These are phyloP conservation scores for Orobanche coerulescens DNA, from an alignment of 257 asterid species.

Conservation along the genomic window DNA sequence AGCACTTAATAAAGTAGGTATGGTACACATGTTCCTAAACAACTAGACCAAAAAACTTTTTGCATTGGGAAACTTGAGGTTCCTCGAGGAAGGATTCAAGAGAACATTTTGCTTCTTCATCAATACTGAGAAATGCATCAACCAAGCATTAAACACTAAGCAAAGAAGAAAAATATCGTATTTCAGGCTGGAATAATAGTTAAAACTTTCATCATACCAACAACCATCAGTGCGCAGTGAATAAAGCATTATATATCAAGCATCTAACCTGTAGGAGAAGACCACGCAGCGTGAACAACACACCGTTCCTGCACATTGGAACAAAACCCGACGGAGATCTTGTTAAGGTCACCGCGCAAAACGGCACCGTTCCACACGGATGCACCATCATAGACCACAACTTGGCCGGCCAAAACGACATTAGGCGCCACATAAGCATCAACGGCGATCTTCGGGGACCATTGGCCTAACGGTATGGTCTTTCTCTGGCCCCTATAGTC, in stretches of 20 bases:
- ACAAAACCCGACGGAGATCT: slow-evolving; percentile 68
- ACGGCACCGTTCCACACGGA: slow-evolving; percentile 86
- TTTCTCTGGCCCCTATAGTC: slow-evolving; percentile 76
- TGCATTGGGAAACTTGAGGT: too few species aligned
- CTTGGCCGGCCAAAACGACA: slow-evolving; percentile 82
- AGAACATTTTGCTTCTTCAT: too few species aligned
- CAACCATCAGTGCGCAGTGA: not conserved
- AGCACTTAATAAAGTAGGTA: not conserved
- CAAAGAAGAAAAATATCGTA: not conserved
- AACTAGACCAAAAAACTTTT: too few species aligned
- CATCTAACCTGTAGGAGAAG: slow-evolving; percentile 62
- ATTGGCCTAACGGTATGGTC: slow-evolving; percentile 69
- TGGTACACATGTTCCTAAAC: not conserved
- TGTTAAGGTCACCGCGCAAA: slow-evolving; percentile 68
- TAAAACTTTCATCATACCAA: not conserved
- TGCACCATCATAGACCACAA: slow-evolving; percentile 70
- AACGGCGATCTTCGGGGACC: slow-evolving; percentile 75
- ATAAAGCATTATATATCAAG: not conserved
- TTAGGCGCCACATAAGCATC: slow-evolving; percentile 87
- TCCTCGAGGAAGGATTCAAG: too few species aligned
- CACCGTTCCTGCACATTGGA: slow-evolving; percentile 72
- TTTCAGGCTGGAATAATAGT: not conserved
- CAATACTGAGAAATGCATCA: not conserved
- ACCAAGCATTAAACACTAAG: not conserved
- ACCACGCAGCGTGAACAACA: slow-evolving; percentile 83